Base-by-base conservation (phyloP, 179 eudicot species). In the Spinacia oleracea region DNA sequence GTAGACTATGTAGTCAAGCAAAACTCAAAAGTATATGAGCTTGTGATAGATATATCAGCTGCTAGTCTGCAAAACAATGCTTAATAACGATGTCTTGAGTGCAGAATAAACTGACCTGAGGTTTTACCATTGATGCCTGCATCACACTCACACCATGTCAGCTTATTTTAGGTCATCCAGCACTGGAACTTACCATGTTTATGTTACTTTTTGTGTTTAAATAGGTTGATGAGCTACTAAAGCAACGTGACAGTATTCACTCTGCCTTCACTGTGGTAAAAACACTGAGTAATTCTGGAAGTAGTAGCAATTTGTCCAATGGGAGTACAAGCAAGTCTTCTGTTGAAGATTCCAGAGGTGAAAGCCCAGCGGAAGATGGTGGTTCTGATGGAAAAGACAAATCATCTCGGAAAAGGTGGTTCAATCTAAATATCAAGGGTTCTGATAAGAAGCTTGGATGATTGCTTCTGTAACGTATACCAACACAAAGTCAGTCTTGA, bases 191-290 rank as follows among this genome's bases (percentile, higher is more conserved):
- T 48, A 78, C 62, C 70, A 14, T 45, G 65, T 67, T 27, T 14
- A 11, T 51, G 16, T 73, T 46, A 31, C 73, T 83, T 58, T 74
- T 55, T n/a, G n/a, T n/a, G n/a, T n/a, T 55, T 23, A 76, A 70
- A 84, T 89, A 96, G 99, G 98, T 96, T 68, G 99, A 96, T 70
- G 99, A 96, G 84, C 89, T 96, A 83, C 87, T 96, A 53, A 96
- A 92, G 82, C 92, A 90, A 83, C 87, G 98, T 46, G 99, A 96
- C 81, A 85, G 32, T 59, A 88, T 94, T 82, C 99, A 96, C 73
- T 93, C 98, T 42, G 81, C 97, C 21, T 96, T 94, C 83, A 90
- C 94, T 2, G 91, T 89, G 53, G 75, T 83, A 42, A 87, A 85
- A 78, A 72, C 94, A 15, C 82, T 87, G 11, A 74, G 86, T 78